Evolutionary conservation across 371 early-diverging fungal genomes (phyloP).

Genomic region (Nematocida homosporus): DNA sequence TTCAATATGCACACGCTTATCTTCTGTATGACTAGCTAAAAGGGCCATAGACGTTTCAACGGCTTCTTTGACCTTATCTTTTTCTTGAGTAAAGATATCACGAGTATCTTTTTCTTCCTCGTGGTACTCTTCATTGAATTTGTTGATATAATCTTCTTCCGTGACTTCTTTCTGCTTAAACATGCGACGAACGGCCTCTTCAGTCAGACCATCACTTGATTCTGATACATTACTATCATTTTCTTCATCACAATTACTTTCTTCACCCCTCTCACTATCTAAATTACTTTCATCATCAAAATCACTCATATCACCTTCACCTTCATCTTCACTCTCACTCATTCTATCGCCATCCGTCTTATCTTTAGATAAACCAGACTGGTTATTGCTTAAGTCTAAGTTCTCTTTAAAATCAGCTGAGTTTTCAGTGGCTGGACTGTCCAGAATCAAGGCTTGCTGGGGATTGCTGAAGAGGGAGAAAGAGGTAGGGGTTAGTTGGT

Average conservation of each 20-base stretch:
- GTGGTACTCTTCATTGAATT: slow-evolving; percentile 59
- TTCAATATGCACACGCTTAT: slow-evolving; percentile 35
- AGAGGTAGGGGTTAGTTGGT: neutral
- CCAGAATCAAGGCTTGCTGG: neutral
- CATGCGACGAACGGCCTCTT: slow-evolving; percentile 39
- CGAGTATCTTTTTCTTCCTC: slow-evolving; percentile 54
- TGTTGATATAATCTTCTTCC: slow-evolving; percentile 61
- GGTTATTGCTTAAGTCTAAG: too few species aligned
- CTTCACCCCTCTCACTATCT: slow-evolving; percentile 4
- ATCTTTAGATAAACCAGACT: neutral
- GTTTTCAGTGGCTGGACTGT: neutral
- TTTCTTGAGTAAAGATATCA: slow-evolving; percentile 48
- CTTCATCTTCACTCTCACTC: neutral
- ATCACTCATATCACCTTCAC: neutral
- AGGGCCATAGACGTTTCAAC: slow-evolving; percentile 29
- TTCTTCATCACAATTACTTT: too few species aligned
- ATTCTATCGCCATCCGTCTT: neutral
- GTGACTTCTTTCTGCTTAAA: slow-evolving; percentile 50
- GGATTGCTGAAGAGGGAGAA: slow-evolving; percentile 31
- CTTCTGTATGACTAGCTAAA: slow-evolving; percentile 40
- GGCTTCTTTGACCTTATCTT: slow-evolving; percentile 41
- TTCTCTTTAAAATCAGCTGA: too few species aligned
- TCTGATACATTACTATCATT: neutral
- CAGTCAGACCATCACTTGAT: slow-evolving; percentile 27
- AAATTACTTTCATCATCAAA: neutral